Conservation (phyloP, 108 stramenopile species). For the Ochromonas danica region DNA sequence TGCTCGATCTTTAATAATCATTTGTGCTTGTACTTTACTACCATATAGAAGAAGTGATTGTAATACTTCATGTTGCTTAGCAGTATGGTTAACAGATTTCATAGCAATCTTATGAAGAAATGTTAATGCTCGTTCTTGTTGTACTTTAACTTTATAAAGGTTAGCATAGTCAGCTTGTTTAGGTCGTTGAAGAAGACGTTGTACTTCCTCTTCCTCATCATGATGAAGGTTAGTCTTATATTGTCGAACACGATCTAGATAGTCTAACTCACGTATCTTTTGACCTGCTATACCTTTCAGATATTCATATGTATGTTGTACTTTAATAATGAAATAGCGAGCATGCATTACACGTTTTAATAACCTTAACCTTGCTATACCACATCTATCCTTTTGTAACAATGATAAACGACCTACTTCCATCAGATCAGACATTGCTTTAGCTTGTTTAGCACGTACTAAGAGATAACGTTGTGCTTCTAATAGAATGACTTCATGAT, state of each 20-base stretch:
- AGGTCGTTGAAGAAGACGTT: background rate
- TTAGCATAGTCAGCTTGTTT: conserved; percentile 7
- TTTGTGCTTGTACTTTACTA: background rate
- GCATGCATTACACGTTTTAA: conserved; percentile 32
- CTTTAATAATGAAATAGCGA: background rate
- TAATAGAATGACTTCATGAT: background rate
- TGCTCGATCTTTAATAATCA: background rate
- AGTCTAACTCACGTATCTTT: background rate
- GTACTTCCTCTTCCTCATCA: background rate
- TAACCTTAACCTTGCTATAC: background rate
- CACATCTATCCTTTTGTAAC: background rate
- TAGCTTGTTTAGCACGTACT: background rate
- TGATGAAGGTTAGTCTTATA: background rate
- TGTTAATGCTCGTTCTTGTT: background rate
- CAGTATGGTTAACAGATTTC: background rate
- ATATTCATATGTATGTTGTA: background rate
- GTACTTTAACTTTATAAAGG: conserved; percentile 1
- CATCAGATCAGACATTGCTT: conserved; percentile 12
- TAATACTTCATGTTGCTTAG: background rate
- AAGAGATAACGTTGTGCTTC: background rate
- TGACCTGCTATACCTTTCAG: background rate
- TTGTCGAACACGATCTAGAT: background rate
- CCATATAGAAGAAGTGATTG: background rate
- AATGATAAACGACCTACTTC: background rate
- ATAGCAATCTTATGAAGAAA: background rate